These are phyloP conservation scores for Protomyces macrosporus DNA, from an alignment of 1,139 yeast genomes.

Conservation along the genomic window DNA sequence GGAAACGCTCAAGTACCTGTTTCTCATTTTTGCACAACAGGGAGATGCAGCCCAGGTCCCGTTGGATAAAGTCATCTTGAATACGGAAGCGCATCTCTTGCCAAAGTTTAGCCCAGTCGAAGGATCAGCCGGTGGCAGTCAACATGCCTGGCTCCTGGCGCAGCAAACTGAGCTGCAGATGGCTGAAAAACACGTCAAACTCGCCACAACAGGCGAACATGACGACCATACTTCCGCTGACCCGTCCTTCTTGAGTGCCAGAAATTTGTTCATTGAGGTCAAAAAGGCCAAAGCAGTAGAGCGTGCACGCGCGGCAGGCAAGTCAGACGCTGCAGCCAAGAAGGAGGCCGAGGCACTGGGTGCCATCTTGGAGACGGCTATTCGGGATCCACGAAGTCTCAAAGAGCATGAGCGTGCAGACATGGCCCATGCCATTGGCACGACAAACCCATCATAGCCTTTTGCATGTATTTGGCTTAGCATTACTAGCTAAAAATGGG, in stretches of 20 bases:
- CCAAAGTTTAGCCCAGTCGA: conserved; percentile 50
- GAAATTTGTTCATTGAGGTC: conserved; percentile 1
- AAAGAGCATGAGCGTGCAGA: background rate
- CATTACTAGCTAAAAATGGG: no score
- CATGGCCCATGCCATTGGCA: background rate
- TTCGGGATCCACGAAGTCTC: background rate
- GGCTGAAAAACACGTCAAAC: no score
- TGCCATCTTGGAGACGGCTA: background rate
- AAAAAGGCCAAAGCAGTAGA: conserved; percentile 8
- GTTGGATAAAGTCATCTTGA: conserved; percentile 67
- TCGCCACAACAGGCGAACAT: no score
- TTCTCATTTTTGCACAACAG: conserved; percentile 56
- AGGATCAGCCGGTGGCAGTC: background rate
- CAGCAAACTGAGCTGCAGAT: background rate
- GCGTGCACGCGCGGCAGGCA: conserved; percentile 7
- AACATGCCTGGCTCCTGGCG: conserved; percentile 7
- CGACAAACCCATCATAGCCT: no score
- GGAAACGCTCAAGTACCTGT: conserved; percentile 84
- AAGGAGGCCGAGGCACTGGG: background rate
- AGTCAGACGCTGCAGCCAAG: conserved; percentile 2
- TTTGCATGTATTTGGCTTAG: no score
- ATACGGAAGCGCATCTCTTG: conserved; percentile 90
- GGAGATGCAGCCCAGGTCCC: conserved; percentile 58
- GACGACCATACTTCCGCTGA: background rate
- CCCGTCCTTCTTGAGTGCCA: background rate